These are phyloP conservation scores for Neofusicoccum parvum DNA, from an alignment of 2,329 filamentous ascomycete genomes.

Conservation along the genomic window DNA sequence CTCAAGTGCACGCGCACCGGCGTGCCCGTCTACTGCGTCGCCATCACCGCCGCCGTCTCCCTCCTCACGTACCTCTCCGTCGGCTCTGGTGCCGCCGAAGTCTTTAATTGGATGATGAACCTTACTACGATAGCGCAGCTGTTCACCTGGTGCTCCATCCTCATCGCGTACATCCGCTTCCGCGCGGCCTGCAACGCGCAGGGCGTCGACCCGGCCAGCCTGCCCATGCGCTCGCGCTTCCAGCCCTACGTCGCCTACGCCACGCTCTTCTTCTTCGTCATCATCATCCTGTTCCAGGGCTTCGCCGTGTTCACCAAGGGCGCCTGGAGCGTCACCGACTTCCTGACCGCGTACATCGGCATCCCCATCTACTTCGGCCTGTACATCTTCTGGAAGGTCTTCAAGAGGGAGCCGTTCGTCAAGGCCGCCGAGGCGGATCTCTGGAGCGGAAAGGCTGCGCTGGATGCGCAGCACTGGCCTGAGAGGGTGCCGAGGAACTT, in stretches of 20 bases:
- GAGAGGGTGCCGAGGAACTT: constrained; percentile 46
- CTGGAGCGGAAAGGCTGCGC: constrained; percentile 49
- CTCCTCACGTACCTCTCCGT: constrained; percentile 60
- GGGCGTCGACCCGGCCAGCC: constrained; percentile 25
- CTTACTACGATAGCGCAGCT: constrained; percentile 34
- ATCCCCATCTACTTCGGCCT: constrained; percentile 37
- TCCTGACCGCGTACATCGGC: constrained; percentile 56
- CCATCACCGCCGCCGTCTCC: constrained; percentile 51
- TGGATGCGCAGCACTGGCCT: constrained; percentile 50
- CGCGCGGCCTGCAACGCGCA: constrained; percentile 30
- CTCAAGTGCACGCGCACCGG: constrained; percentile 50
- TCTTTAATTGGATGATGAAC: constrained; percentile 37
- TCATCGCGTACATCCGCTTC: constrained; percentile 33
- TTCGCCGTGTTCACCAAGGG: constrained; percentile 15
- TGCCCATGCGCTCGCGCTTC: constrained; percentile 53
- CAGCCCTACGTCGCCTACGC: constrained; percentile 60
- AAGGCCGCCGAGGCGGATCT: constrained; percentile 47
- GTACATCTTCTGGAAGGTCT: constrained; percentile 62
- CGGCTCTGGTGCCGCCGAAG: constrained; percentile 28
- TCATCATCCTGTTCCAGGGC: constrained; percentile 69
- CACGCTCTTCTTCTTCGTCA: constrained; percentile 60
- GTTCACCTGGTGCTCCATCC: constrained; percentile 34
- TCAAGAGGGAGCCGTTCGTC: constrained; percentile 61
- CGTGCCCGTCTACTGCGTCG: constrained; percentile 45
- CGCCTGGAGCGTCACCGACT: constrained; percentile 32